Percentiles rank a stretch among this genome's conserved stretches.
Evolutionary conservation across 2,329 filamentous ascomycete species (phyloP).

Genomic region (Fusarium begoniae): DNA sequence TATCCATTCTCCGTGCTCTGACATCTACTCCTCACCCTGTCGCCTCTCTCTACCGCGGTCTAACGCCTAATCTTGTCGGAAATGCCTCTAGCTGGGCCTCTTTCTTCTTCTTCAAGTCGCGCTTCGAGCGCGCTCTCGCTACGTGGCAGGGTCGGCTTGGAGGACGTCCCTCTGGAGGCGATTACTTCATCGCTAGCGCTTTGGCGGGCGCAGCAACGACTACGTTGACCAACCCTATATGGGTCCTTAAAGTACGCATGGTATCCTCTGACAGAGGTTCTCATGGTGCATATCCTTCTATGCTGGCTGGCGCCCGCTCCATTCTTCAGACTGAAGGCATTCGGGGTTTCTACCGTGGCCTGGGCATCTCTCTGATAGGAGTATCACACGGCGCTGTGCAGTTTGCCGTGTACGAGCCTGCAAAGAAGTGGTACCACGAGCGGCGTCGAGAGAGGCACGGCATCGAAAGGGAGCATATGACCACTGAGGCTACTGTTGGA

Average conservation of each 20-base stretch:
- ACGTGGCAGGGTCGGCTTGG: constrained; percentile 25
- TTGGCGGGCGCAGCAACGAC: constrained; percentile 77
- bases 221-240: constrained; percentile 90
- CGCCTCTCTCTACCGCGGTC: constrained; percentile 83
- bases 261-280: constrained; percentile 80
- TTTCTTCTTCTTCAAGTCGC: constrained; percentile 84
- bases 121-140: constrained; percentile 60
- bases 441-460: constrained; percentile 42
- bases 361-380: constrained; percentile 83
- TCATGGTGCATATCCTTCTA: constrained; percentile 82
- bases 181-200: constrained; percentile 86
- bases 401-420: constrained; percentile 90
- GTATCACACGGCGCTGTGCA: constrained; percentile 94
- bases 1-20: constrained; percentile 62
- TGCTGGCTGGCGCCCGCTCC: constrained; percentile 73
- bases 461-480: constrained; percentile 52
- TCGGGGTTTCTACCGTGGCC: constrained; percentile 85
- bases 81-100: constrained; percentile 91
- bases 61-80: constrained; percentile 89
- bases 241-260: constrained; percentile 99
- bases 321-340: constrained; percentile 78
- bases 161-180: constrained; percentile 57
- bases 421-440: constrained; percentile 66
- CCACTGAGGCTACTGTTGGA: constrained; percentile 80
- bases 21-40: constrained; percentile 63